These are phyloP conservation scores for Curvularia lunata DNA, from an alignment of 2,329 filamentous ascomycete species.

Conservation along the genomic window DNA sequence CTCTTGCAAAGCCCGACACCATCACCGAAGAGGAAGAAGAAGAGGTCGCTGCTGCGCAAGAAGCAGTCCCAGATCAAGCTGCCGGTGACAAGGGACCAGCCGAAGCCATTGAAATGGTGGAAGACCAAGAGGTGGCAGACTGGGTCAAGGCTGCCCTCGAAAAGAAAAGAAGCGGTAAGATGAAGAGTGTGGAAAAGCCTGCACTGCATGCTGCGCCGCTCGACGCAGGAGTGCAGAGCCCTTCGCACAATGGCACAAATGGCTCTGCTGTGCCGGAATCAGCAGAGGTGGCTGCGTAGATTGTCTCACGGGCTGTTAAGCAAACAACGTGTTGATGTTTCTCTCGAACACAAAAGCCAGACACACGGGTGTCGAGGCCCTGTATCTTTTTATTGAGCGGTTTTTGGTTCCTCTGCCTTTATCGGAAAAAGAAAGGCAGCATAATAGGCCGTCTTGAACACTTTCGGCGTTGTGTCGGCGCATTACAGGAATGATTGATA, in stretches of 20 bases:
- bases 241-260: conserved; percentile 36
- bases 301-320: neutral
- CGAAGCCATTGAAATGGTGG: conserved; percentile 50
- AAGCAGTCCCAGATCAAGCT: conserved; percentile 51
- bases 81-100: conserved; percentile 39
- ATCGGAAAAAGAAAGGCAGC: neutral
- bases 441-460: conserved; percentile 2
- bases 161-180: conserved; percentile 65
- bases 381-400: neutral
- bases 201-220: conserved; percentile 87
- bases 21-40: conserved; percentile 75
- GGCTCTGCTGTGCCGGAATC: conserved; percentile 29
- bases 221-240: conserved; percentile 65
- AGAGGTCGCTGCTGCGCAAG: conserved; percentile 53
- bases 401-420: neutral
- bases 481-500: conserved; percentile 23
- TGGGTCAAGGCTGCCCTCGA: conserved; percentile 82
- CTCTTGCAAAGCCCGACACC: conserved; percentile 75
- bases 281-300: conserved; percentile 26
- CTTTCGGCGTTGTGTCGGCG: conserved; percentile 21
- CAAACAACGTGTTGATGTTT: neutral
- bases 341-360: conserved; percentile 1
- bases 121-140: conserved; percentile 81
- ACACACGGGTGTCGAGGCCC: neutral
- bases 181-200: conserved; percentile 65